Evolutionary conservation across 495 filamentous ascomycete genomes (phyloP).

Genomic region (Antarctomyces pellizariae): DNA sequence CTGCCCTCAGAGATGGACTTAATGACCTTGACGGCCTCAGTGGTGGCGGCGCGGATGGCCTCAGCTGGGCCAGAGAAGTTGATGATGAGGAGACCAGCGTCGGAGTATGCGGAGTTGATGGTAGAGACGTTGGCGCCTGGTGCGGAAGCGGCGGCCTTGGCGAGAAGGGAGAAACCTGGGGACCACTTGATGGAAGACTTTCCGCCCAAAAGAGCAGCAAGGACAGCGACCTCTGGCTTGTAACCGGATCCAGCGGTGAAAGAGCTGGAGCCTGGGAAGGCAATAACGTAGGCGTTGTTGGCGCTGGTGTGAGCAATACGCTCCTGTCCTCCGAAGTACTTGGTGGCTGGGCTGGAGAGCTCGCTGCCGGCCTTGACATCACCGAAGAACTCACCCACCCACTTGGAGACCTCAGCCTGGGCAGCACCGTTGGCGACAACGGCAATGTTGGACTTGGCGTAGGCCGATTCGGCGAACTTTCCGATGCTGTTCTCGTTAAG

Average conservation of each 20-base stretch:
- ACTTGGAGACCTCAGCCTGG: constrained; percentile 56
- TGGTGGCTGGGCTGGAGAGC: constrained; percentile 25
- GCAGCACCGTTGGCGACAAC: constrained; percentile 73
- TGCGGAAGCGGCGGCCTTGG: constrained; percentile 43
- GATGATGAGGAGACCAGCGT: constrained; percentile 74
- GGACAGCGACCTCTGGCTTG: constrained; percentile 77
- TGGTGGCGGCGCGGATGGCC: constrained; percentile 32
- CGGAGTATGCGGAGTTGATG: constrained; percentile 68
- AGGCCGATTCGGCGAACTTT: constrained; percentile 50
- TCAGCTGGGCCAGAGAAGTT: constrained; percentile 48
- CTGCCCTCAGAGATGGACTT: constrained; percentile 55
- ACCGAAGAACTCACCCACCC: constrained; percentile 78
- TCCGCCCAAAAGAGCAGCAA: constrained; percentile 77
- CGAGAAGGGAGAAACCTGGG: constrained; percentile 70
- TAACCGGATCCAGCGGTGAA: constrained; percentile 39
- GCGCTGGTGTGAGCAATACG: constrained; percentile 51
- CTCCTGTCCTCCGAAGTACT: constrained; percentile 90
- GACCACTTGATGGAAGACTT: constrained; percentile 88
- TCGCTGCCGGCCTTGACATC: constrained; percentile 19
- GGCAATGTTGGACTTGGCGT: constrained; percentile 72
- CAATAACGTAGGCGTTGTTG: constrained; percentile 65
- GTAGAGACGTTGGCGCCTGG: constrained; percentile 42
- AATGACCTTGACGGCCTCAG: constrained; percentile 51
- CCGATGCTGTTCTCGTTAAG: constrained; percentile 45
- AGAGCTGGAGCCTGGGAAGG: constrained; percentile 72